Conservation (phyloP, 768 basidiomycete species). For the Xanthoconium purpureum region DNA sequence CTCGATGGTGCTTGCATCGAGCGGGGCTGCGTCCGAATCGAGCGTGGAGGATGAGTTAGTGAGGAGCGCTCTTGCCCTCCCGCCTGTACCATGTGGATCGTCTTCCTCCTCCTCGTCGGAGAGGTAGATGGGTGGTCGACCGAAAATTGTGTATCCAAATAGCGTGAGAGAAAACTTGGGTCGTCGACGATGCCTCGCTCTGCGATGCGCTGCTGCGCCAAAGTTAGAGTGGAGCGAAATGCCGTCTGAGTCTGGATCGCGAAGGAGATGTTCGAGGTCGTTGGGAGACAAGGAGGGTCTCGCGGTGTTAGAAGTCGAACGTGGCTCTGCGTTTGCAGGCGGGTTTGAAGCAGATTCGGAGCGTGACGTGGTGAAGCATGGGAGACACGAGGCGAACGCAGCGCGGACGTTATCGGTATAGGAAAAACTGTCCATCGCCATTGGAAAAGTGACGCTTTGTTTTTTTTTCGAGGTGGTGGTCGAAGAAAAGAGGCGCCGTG, state of each 20-base stretch:
- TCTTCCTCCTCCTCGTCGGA: conserved; percentile 54
- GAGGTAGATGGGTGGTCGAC: conserved; percentile 59
- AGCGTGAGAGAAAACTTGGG: conserved; percentile 45
- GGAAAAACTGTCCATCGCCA: conserved; percentile 47
- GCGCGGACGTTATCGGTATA: conserved; percentile 62
- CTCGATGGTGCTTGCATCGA: conserved; percentile 57
- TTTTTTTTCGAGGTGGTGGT: background rate
- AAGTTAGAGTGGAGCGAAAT: conserved; percentile 68
- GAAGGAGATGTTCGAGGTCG: conserved; percentile 52
- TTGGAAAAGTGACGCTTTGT: background rate
- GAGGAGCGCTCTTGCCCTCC: conserved; percentile 23
- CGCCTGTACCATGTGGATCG: conserved; percentile 5
- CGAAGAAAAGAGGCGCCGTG: background rate
- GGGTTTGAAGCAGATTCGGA: conserved; percentile 25
- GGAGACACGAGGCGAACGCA: conserved; percentile 55
- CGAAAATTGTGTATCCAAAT: conserved; percentile 68
- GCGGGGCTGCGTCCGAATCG: conserved; percentile 68
- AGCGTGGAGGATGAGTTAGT: conserved; percentile 44
- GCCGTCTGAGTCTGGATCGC: conserved; percentile 51
- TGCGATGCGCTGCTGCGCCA: conserved; percentile 32
- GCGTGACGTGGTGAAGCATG: conserved; percentile 48
- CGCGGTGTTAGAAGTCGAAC: conserved; percentile 15
- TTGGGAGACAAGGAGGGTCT: conserved; percentile 20
- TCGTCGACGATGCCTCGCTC: conserved; percentile 34
- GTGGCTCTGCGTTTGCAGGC: conserved; percentile 21